phyloP scores from a whole-genome alignment of 352 stramenopile species.

The Phytophthora rubi region DNA sequence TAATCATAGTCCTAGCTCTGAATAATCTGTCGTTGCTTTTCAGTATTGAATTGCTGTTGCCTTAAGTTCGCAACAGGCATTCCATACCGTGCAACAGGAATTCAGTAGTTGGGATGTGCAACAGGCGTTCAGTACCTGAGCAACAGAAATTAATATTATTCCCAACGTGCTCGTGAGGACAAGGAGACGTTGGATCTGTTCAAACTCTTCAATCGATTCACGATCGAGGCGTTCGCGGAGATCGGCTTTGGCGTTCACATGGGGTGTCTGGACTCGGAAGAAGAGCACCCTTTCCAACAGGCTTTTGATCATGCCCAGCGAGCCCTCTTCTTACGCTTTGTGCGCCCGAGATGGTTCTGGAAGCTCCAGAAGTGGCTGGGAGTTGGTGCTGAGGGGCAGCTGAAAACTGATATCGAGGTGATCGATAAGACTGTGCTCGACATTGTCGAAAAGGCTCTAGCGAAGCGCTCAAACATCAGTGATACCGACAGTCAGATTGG shows the following conservation, averaged over 20 bases:
- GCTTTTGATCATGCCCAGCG: conserved; percentile 56
- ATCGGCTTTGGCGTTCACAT: conserved; percentile 72
- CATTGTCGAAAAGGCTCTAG: conserved; percentile 50
- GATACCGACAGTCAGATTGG: background rate
- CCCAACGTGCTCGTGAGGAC: background rate
- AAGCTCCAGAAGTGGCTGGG: conserved; percentile 44
- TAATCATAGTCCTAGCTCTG: no score
- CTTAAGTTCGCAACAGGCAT: no score
- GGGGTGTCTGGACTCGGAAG: conserved; percentile 32
- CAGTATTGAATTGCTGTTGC: no score
- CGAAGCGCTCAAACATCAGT: background rate
- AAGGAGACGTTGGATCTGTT: conserved; percentile 41
- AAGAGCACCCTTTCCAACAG: conserved; percentile 51
- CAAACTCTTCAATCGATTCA: conserved; percentile 55
- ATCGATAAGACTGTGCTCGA: conserved; percentile 48
- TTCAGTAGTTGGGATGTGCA: no score
- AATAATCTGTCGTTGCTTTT: no score
- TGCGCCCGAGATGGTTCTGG: conserved; percentile 44
- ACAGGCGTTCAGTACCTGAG: no score
- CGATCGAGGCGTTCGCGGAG: conserved; percentile 67
- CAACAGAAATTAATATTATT: no score
- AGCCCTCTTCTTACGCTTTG: conserved; percentile 42
- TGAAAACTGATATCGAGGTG: conserved; percentile 35
- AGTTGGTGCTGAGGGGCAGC: conserved; percentile 37
- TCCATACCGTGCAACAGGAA: no score